phyloP scores from a whole-genome alignment of 2,329 filamentous ascomycete genomes.

The Cladophialophora exuberans region DNA sequence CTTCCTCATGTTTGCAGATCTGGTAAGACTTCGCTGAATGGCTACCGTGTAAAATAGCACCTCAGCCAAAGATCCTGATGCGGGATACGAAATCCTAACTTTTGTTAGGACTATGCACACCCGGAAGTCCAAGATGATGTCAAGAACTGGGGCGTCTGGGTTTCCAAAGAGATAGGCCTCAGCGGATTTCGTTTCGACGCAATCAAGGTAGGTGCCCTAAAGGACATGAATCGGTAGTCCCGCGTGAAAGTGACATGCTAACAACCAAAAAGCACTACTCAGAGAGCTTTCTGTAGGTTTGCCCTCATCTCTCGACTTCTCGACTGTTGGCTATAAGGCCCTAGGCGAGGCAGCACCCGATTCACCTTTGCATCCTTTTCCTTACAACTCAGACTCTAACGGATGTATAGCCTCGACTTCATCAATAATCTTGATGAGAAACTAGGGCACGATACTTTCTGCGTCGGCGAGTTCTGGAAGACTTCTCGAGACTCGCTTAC shows the following conservation, averaged over 20 bases:
- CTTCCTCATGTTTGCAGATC: constrained; percentile 67
- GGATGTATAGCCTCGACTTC: constrained; percentile 61
- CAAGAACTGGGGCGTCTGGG: constrained; percentile 65
- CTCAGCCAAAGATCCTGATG: too few relatives aligned
- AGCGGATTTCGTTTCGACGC: constrained; percentile 69
- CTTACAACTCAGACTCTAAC: too few relatives aligned
- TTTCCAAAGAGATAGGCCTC: constrained; percentile 60
- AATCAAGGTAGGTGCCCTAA: constrained; percentile 44
- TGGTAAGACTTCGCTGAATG: too few relatives aligned
- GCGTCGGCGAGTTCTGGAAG: constrained; percentile 58
- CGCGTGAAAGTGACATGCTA: too few relatives aligned
- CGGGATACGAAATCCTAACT: too few relatives aligned
- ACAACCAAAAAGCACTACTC: constrained; percentile 60
- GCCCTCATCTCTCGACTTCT: too few relatives aligned
- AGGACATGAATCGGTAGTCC: too few relatives aligned
- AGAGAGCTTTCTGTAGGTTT: constrained; percentile 60
- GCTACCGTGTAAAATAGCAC: too few relatives aligned
- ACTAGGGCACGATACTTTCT: constrained; percentile 59
- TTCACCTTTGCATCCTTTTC: too few relatives aligned
- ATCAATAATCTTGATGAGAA: constrained; percentile 55
- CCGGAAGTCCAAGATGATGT: constrained; percentile 63
- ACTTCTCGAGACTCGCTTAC: constrained; percentile 57
- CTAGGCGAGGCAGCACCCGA: too few relatives aligned
- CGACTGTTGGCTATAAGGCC: too few relatives aligned
- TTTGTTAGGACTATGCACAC: constrained; percentile 62